Conservation (phyloP, 352 stramenopile species). For the Pythium sp. region DNA sequence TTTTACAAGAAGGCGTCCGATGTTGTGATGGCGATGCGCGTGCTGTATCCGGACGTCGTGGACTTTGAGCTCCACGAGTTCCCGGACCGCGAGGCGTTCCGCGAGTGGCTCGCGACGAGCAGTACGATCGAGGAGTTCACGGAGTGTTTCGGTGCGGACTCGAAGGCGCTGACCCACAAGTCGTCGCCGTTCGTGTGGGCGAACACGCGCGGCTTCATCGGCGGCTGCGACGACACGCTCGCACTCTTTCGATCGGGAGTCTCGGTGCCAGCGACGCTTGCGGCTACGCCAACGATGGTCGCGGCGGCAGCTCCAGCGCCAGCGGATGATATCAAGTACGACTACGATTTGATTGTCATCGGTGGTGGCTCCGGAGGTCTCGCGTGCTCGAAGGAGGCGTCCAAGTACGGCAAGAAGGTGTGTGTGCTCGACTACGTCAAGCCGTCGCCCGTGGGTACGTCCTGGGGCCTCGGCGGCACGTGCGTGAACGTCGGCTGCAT, state of each 20-base stretch:
- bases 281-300: neutral
- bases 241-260: constrained; percentile 54
- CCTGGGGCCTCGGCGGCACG: constrained; percentile 94
- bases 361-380: constrained; percentile 87
- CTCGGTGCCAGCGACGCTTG: constrained; percentile 16
- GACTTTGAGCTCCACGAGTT: constrained; percentile 47
- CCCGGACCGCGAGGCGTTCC: constrained; percentile 55
- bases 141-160: constrained; percentile 33
- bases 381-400: constrained; percentile 94
- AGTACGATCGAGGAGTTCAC: constrained; percentile 30
- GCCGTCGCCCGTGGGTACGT: constrained; percentile 83
- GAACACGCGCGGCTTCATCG: constrained; percentile 54
- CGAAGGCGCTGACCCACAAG: constrained; percentile 43
- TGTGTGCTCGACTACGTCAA: constrained; percentile 96
- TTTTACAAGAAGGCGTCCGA: constrained; percentile 62
- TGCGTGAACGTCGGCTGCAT: constrained; percentile 99
- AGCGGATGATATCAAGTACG: constrained; percentile 40
- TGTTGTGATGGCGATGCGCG: constrained; percentile 60
- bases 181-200: constrained; percentile 81
- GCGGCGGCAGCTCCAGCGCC: neutral
- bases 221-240: constrained; percentile 66
- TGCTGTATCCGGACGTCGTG: constrained; percentile 56
- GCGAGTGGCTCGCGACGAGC: constrained; percentile 43
- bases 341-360: constrained; percentile 86
- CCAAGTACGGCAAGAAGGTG: constrained; percentile 92